Conservation (phyloP, 106 monocot species). For the Apostasia shenzhenica region DNA sequence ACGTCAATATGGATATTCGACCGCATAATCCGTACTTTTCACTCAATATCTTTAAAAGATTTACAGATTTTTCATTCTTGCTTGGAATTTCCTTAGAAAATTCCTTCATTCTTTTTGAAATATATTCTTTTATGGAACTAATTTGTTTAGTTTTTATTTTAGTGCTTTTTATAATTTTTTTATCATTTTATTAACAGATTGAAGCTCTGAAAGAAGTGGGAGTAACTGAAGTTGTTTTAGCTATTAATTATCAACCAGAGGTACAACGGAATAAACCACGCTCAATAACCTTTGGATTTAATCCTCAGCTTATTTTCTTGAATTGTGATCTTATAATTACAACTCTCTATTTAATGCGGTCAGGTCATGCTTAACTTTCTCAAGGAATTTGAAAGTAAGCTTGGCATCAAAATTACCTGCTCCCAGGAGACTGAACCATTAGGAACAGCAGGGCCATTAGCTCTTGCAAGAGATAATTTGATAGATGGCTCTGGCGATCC, state of each 20-base stretch:
- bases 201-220: slow-evolving; percentile 53
- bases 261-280: slow-evolving; percentile 11
- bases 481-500: slow-evolving; percentile 66
- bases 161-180: neutral
- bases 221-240: slow-evolving; percentile 46
- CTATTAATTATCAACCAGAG: slow-evolving; percentile 63
- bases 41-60: too few species aligned
- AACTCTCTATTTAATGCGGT: neutral
- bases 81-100: too few species aligned
- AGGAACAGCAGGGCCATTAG: slow-evolving; percentile 79
- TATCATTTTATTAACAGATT: slow-evolving; percentile 16
- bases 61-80: too few species aligned
- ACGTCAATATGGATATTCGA: too few species aligned
- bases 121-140: neutral
- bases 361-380: slow-evolving; percentile 81
- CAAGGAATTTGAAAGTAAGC: slow-evolving; percentile 64
- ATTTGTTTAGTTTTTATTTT: neutral
- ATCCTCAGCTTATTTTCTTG: neutral
- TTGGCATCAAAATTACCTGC: slow-evolving; percentile 77
- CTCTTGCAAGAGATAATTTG: slow-evolving; percentile 68
- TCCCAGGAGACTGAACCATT: slow-evolving; percentile 80
- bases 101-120: too few species aligned
- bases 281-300: neutral
- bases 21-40: too few species aligned
- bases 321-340: too few species aligned